Evolutionary conservation across 768 basidiomycete genomes (phyloP), one percentile per base, ranked within the genome.

Genomic region (Gloeostereum incarnatum): DNA sequence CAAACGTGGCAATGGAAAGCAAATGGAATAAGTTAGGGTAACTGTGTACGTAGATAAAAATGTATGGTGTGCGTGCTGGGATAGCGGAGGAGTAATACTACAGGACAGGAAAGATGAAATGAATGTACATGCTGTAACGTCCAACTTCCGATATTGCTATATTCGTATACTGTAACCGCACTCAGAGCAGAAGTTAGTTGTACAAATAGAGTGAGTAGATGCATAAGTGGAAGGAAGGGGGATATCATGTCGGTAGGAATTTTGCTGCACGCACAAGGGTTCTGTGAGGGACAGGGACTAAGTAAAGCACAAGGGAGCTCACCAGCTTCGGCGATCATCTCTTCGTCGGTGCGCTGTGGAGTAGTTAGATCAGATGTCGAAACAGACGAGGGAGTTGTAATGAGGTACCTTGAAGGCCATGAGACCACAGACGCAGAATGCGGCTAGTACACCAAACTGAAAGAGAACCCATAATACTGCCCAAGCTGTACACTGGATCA

Each of bases 391-490:
- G 42, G 24, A 35, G 39, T 31, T 31, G 41, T 35, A 17, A 32
- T 23, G n/a, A 19, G 26, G 40, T 49, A 80, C 81, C 66, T 88
- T 87, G 75, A 94, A 97, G 3, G 78, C 76, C 41, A 66, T 73
- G 26, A 94, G 78, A 11, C 92, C 92, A 6, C 91, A 61, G 39
- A 94, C 67, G 3, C 82, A 66, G 51, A 92, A 92, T 8, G 78
- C 81, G 35, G 78, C 77, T 33, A 93, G 69, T 7, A 79, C 76
- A 1, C 70, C 74, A 20, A 84, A 49, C 49, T 88, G 78, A 58
- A 91, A 92, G 4, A 82, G 39, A 38, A 92, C 77, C 91, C 90
- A 94, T 35, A 87, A 60, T 6, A 76, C 62, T 5, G 86, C 89
- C 91, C 91, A 94, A 31, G 81, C 88, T 89, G 49, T 17, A 23